These are phyloP conservation scores for Coprinopsis marcescibilis DNA, from an alignment of 768 basidiomycete species.

Conservation along the genomic window DNA sequence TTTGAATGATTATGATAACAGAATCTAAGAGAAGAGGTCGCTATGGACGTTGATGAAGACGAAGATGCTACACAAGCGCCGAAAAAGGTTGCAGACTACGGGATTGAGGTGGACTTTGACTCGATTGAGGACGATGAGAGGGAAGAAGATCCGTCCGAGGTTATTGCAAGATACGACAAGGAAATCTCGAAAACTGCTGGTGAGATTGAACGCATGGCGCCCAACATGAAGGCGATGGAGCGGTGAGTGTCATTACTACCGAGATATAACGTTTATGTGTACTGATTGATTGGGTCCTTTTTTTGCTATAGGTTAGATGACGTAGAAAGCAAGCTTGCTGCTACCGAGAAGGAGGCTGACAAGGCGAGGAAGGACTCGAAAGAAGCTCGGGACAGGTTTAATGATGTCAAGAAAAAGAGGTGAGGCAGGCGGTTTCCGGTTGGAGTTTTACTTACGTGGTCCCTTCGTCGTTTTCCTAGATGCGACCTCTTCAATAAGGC, in stretches of 20 bases:
- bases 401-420: conserved; percentile 80
- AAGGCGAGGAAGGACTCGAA: conserved; percentile 88
- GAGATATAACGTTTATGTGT: conserved; percentile 3
- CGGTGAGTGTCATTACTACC: conserved; percentile 39
- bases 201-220: conserved; percentile 91
- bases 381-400: conserved; percentile 86
- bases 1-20: conserved; percentile 23
- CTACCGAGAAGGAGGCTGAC: conserved; percentile 91
- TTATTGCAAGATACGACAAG: conserved; percentile 68
- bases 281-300: neutral
- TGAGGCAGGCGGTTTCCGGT: no score
- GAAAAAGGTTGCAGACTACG: conserved; percentile 72
- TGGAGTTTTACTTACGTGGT: no score
- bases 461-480: conserved; percentile 23
- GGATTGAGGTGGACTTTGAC: conserved; percentile 85
- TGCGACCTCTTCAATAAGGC: conserved; percentile 91
- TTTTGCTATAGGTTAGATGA: conserved; percentile 70
- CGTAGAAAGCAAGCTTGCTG: conserved; percentile 76
- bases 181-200: conserved; percentile 60
- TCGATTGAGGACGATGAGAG: conserved; percentile 69
- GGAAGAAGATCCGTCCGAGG: conserved; percentile 59
- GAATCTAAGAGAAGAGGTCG: conserved; percentile 80
- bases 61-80: conserved; percentile 75
- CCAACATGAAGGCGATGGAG: conserved; percentile 96
- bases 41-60: conserved; percentile 90